Conservation (phyloP, 495 filamentous ascomycete genomes). For the Podospora anserina region DNA sequence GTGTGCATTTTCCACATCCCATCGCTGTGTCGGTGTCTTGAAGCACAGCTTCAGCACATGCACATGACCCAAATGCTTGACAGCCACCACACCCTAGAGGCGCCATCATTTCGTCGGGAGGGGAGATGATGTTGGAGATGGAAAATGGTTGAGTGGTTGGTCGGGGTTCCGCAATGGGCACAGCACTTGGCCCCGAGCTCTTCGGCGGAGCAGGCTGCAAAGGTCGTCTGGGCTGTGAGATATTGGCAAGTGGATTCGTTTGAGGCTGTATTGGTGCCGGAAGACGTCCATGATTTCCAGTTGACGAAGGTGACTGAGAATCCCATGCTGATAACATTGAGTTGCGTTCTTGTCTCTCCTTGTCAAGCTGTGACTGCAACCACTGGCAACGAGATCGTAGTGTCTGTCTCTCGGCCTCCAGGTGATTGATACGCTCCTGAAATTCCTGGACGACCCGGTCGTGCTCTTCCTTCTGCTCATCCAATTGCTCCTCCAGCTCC, state of each 20-base stretch:
- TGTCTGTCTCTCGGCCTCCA: constrained; percentile 46
- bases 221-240: constrained; percentile 24
- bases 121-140: constrained; percentile 49
- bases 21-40: constrained; percentile 36
- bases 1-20: constrained; percentile 64
- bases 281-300: constrained; percentile 11
- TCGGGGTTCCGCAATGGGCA: constrained; percentile 28
- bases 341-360: constrained; percentile 36
- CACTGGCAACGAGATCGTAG: constrained; percentile 42
- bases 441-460: constrained; percentile 46
- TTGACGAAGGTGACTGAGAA: constrained; percentile 17
- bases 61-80: constrained; percentile 45
- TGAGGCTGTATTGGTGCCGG: constrained; percentile 21
- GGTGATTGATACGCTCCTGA: constrained; percentile 41
- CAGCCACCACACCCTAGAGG: constrained; percentile 50
- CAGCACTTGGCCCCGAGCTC: background rate
- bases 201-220: constrained; percentile 22
- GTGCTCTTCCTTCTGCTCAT: constrained; percentile 54
- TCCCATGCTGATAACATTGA: constrained; percentile 22
- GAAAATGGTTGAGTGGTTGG: constrained; percentile 38
- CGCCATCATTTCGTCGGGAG: constrained; percentile 36
- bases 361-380: constrained; percentile 43
- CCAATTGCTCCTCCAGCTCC: constrained; percentile 81
- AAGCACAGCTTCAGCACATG: constrained; percentile 52
- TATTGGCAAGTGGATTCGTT: constrained; percentile 6